A percentile compares a stretch with the other conserved stretches of the same genome.
Evolutionary conservation across 2,329 filamentous ascomycete genomes (phyloP).

Genomic region (Nannizziopsis barbatae): DNA sequence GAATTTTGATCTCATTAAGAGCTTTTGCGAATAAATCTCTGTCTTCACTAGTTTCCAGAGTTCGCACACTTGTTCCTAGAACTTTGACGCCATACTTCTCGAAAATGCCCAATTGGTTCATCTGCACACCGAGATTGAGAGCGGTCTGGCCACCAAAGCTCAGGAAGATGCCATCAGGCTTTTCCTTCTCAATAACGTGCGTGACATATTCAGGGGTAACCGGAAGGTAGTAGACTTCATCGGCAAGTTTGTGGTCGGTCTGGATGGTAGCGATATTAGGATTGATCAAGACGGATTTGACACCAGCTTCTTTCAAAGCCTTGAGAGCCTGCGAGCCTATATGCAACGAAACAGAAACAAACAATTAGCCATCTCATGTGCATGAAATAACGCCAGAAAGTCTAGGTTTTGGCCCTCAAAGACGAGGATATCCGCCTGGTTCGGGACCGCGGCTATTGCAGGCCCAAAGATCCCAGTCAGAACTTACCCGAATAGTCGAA

Average conservation of each 20-base stretch:
- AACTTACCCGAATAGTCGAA: slow-evolving; percentile 91
- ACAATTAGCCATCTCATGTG: background rate
- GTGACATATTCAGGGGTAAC: slow-evolving; percentile 96
- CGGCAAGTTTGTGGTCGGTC: slow-evolving; percentile 88
- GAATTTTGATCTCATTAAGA: slow-evolving; percentile 92
- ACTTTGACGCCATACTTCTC: slow-evolving; percentile 94
- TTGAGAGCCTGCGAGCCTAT: slow-evolving; percentile 90
- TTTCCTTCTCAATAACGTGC: slow-evolving; percentile 93
- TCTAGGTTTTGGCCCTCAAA: background rate
- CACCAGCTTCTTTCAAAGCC: slow-evolving; percentile 88
- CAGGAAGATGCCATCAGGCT: slow-evolving; percentile 92
- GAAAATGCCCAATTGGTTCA: slow-evolving; percentile 91
- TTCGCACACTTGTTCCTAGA: slow-evolving; percentile 86
- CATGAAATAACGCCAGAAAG: background rate
- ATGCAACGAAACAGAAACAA: background rate
- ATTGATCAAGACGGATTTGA: slow-evolving; percentile 86
- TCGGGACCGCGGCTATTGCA: slow-evolving; percentile 7
- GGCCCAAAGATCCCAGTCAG: slow-evolving; percentile 7
- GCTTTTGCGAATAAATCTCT: slow-evolving; percentile 93
- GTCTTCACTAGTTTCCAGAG: slow-evolving; percentile 88
- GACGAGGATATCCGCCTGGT: background rate
- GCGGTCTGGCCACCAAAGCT: slow-evolving; percentile 96
- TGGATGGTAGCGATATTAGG: slow-evolving; percentile 98
- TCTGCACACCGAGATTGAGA: slow-evolving; percentile 90
- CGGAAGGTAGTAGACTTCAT: slow-evolving; percentile 96